Conservation (phyloP, 2,329 filamentous ascomycete species). For the Claviceps digitariae region DNA sequence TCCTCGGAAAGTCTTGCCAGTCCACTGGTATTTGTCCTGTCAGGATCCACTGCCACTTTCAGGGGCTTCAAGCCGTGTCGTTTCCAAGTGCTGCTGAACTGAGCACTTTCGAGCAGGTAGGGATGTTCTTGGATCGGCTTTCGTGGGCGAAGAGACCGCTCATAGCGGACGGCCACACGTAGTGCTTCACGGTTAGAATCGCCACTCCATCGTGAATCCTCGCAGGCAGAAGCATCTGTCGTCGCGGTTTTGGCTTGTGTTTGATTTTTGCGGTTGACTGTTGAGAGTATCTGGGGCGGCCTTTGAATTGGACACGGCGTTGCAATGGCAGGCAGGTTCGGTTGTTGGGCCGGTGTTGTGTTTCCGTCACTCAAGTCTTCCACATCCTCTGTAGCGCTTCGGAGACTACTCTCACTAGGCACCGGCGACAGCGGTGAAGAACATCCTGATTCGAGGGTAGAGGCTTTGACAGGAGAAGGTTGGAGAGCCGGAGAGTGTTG, state of each 20-base stretch:
- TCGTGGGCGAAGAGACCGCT: constrained; percentile 41
- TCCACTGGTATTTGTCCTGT: constrained; percentile 26
- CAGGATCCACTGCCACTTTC: constrained; percentile 22
- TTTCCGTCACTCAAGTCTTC: background rate
- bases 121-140: constrained; percentile 50
- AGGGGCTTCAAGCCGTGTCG: constrained; percentile 41
- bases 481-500: background rate
- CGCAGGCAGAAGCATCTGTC: background rate
- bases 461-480: constrained; percentile 1
- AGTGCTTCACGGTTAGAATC: constrained; percentile 8
- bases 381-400: background rate
- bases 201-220: background rate
- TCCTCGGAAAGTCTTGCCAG: constrained; percentile 40
- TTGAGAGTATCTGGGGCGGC: too few species aligned
- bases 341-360: background rate
- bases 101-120: constrained; percentile 41
- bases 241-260: background rate
- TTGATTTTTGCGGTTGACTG: background rate
- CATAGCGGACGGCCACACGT: constrained; percentile 20
- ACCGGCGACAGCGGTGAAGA: constrained; percentile 24
- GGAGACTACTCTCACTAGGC: constrained; percentile 16
- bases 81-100: constrained; percentile 39
- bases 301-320: background rate
- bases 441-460: constrained; percentile 5
- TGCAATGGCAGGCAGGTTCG: background rate